These are phyloP conservation scores for Phytophthora melonis DNA, from an alignment of 352 stramenopile species.

Conservation along the genomic window DNA sequence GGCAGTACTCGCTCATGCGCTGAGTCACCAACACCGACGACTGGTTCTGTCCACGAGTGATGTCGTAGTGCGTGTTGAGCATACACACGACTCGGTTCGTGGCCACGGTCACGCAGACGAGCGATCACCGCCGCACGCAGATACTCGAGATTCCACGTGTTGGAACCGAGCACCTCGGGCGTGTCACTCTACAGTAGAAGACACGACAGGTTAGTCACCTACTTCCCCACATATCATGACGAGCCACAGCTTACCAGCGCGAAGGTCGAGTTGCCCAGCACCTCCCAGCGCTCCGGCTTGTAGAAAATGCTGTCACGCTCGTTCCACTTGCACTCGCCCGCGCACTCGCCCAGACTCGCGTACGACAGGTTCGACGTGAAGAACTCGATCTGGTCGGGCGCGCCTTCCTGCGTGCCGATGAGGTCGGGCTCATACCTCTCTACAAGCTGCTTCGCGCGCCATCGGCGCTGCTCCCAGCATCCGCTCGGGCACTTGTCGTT, in stretches of 20 bases:
- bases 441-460: constrained; percentile 50
- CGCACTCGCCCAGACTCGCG: constrained; percentile 58
- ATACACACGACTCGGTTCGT: constrained; percentile 51
- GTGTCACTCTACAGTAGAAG: constrained; percentile 52
- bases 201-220: background rate
- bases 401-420: constrained; percentile 68
- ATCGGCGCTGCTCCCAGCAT: constrained; percentile 63
- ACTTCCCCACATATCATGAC: background rate
- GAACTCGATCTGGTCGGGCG: constrained; percentile 58
- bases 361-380: constrained; percentile 55
- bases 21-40: constrained; percentile 59
- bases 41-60: constrained; percentile 57
- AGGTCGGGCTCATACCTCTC: constrained; percentile 59
- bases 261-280: constrained; percentile 60
- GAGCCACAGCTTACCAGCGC: constrained; percentile 47
- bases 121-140: constrained; percentile 59
- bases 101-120: constrained; percentile 43
- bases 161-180: constrained; percentile 51
- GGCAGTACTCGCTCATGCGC: constrained; percentile 49
- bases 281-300: constrained; percentile 44
- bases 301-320: constrained; percentile 81
- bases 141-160: constrained; percentile 72
- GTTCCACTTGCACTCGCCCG: constrained; percentile 58
- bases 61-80: constrained; percentile 80
- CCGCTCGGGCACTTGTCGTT: constrained; percentile 61